Base-by-base conservation (phyloP, 208 protist genomes). In the Acanthamoeba sp. region DNA sequence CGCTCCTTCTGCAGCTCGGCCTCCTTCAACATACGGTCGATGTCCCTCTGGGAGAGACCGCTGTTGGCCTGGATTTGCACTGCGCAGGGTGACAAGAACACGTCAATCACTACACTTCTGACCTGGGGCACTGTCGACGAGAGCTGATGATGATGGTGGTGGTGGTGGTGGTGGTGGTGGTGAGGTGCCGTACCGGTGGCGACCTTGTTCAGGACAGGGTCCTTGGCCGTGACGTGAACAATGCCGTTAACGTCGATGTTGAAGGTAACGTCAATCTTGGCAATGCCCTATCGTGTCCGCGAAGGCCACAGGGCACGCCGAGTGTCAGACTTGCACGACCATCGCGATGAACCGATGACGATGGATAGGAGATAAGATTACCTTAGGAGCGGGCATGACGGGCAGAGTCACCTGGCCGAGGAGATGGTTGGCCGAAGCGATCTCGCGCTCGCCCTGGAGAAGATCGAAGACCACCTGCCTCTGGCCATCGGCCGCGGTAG, bases 1-100 rank as follows among this genome's bases (percentile, higher is more conserved):
- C 99, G 98, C 69, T 99, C 98, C 10, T 97, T 98, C 88, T 98
- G 99, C 45, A 96, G 95, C 97, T 98, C 96, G 48, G 98, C 97
- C 71, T 98, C 98, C 62, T 94, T 66, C n/a, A 98, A 94, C 98
- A 98, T 98, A 55, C 96, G 90, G 85, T 98, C 96, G 84, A 98
- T 98, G 52, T 98, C 97, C 64, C 97, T 96, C 48, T 97, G 89
- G 88, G 96, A 97, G 29, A 99, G 97, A 84, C 98, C 98, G 94
- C 99, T 98, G 95, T 98, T 98, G 73, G 98, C 98, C 38, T 76
- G 87, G 36, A 93, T 76, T 57, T 66, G 40, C 36, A 93, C 87
- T 93, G 87, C 40, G 32, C 18, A 76, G 10, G 22, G 27, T 24
- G 2, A 48, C 34, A 82, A 69, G 59, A 3, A 10, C n/a, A 36